These are phyloP conservation scores for Alternaria sp. DNA, from an alignment of 2,329 filamentous ascomycete species.

Conservation along the genomic window DNA sequence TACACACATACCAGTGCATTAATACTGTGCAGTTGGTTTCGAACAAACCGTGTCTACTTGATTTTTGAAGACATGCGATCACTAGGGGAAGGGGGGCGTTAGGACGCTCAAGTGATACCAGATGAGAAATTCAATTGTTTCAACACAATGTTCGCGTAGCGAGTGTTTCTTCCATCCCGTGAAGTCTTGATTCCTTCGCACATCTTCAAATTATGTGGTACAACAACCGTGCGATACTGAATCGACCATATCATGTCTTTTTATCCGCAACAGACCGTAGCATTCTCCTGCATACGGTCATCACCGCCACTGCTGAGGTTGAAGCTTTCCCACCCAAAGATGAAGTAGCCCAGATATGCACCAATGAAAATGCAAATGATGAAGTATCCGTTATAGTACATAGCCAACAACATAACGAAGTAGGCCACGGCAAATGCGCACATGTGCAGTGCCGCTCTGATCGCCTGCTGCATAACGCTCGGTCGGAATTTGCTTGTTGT, in stretches of 20 bases:
- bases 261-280: slow-evolving; percentile 49
- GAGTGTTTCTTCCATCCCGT: neutral
- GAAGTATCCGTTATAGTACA: slow-evolving; percentile 76
- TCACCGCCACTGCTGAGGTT: slow-evolving; percentile 31
- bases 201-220: neutral
- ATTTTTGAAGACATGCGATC: neutral
- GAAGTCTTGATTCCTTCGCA: neutral
- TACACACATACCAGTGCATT: neutral
- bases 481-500: slow-evolving; percentile 56
- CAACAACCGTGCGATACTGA: neutral
- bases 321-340: slow-evolving; percentile 50
- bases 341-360: slow-evolving; percentile 47
- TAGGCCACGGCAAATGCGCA: slow-evolving; percentile 80
- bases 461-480: slow-evolving; percentile 70
- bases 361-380: slow-evolving; percentile 60
- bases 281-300: slow-evolving; percentile 47
- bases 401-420: slow-evolving; percentile 77
- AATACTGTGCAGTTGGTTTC: slow-evolving; percentile 3
- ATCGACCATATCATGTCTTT: neutral
- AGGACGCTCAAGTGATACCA: neutral
- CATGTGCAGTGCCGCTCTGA: slow-evolving; percentile 76
- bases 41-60: neutral
- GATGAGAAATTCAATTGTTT: neutral
- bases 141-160: neutral
- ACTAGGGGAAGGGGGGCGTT: neutral